Base-by-base conservation (phyloP, 1,284 basidiomycete genomes). In the Chalciporus sp. region DNA sequence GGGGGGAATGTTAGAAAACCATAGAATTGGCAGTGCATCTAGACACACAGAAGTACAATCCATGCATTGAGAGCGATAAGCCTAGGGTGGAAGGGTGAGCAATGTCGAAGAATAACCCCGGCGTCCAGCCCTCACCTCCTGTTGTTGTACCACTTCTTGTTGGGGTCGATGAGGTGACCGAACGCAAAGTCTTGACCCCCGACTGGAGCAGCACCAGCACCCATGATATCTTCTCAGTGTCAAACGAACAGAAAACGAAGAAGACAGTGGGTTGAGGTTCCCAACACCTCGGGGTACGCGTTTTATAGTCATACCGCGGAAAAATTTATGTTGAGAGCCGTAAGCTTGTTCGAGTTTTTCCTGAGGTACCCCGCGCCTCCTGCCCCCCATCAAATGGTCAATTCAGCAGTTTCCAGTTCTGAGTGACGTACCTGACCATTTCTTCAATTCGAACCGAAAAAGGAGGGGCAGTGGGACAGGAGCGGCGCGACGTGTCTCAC, bases 101-200 rank as follows among this genome's bases (percentile, higher is more conserved):
- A 7, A n/a, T 29, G 27, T 43, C 37, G 41, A 44, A 40, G 16
- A 39, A 41, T 3, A 16, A 41, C 7, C 3, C 4, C 9, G 28
- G 9, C 8, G 42, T 44, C 26, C 26, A 14, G 40, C 17, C 65
- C 78, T 49, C 58, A 85, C 85, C 86, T 75, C 66, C 71, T 80
- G 74, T 89, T 88, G 72, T 84, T 88, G 72, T 84, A 84, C 86
- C 86, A 89, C 67, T 76, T 87, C 68, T 81, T 76, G 57, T 68
- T 81, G 26, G 85, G 85, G 70, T 88, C 82, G 51, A 87, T 59
- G 57, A 88, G 75, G 61, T 84, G 83, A 27, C 66, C 69, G 64
- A 81, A 83, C 31, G 76, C 78, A 39, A 70, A 61, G 23, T 57
- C 52, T 16, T 64, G 66, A 37, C 55, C 54, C 35, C 70, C 58